phyloP scores from a whole-genome alignment of 495 filamentous ascomycete species.

The Penicilliopsis zonata region DNA sequence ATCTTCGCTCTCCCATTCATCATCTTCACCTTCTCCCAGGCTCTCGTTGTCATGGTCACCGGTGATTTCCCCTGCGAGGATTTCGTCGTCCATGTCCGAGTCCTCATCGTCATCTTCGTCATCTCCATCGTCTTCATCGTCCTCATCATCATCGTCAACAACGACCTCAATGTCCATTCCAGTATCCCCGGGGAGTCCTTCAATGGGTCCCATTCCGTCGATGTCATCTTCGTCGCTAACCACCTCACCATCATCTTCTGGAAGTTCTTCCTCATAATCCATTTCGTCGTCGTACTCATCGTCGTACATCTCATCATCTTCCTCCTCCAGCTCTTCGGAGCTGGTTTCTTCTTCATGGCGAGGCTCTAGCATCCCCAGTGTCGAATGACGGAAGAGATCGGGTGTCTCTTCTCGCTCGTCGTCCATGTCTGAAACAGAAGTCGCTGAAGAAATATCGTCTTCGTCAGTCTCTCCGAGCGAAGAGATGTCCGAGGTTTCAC shows the following conservation, averaged over 20 bases:
- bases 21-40: conserved; percentile 42
- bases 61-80: conserved; percentile 41
- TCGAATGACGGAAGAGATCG: conserved; percentile 92
- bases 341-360: conserved; percentile 63
- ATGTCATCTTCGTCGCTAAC: conserved; percentile 73
- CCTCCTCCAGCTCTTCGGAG: conserved; percentile 50
- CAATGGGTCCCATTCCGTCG: conserved; percentile 70
- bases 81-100: conserved; percentile 42
- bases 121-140: conserved; percentile 52
- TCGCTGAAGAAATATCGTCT: conserved; percentile 81
- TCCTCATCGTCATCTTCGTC: conserved; percentile 52
- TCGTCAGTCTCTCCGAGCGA: conserved; percentile 60
- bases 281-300: conserved; percentile 84
- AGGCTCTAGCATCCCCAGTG: conserved; percentile 88
- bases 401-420: conserved; percentile 92
- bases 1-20: conserved; percentile 49
- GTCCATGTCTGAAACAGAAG: conserved; percentile 77
- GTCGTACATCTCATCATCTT: conserved; percentile 74
- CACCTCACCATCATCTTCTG: conserved; percentile 70
- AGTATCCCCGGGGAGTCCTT: conserved; percentile 71
- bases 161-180: conserved; percentile 76
- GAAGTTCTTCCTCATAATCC: conserved; percentile 68
- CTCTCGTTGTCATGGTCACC: conserved; percentile 56
- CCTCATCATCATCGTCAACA: conserved; percentile 59
- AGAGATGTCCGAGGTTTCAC: conserved; percentile 62